Conservation (phyloP, 306 rosid genomes). For the Lathyrus oleraceus region DNA sequence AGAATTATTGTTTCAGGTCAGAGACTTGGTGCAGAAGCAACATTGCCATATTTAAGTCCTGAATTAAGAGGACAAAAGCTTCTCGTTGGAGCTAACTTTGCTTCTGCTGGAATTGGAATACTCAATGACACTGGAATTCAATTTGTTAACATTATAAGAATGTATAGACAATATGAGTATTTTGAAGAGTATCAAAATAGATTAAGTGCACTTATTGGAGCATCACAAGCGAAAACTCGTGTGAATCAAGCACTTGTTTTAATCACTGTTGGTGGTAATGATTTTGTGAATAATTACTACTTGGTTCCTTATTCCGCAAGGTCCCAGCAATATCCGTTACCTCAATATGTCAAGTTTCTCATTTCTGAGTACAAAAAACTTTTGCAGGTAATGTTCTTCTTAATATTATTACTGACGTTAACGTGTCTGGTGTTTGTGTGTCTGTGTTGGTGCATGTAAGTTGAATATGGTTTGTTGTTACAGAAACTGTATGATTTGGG, state of each 20-base stretch:
- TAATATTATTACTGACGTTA: not conserved
- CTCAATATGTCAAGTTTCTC: conserved; percentile 55
- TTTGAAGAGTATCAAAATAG: conserved; percentile 58
- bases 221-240: conserved; percentile 24
- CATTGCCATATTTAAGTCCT: conserved; percentile 72
- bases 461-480: not conserved
- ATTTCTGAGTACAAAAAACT: conserved; percentile 61
- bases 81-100: conserved; percentile 83
- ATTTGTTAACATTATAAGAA: conserved; percentile 73
- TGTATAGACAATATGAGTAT: conserved; percentile 50
- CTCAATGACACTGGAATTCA: conserved; percentile 90
- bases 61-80: conserved; percentile 52
- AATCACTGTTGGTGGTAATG: conserved; percentile 77
- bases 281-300: conserved; percentile 80
- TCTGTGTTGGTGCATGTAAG: too few species aligned
- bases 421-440: too few species aligned
- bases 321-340: conserved; percentile 64
- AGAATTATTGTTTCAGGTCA: conserved; percentile 44
- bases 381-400: conserved; percentile 43
- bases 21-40: conserved; percentile 58
- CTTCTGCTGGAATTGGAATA: conserved; percentile 90
- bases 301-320: conserved; percentile 70
- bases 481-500: conserved; percentile 5
- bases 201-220: conserved; percentile 53
- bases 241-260: conserved; percentile 59